phyloP scores from a whole-genome alignment of 768 basidiomycete genomes.

The Psilocybe subaeruginosa region DNA sequence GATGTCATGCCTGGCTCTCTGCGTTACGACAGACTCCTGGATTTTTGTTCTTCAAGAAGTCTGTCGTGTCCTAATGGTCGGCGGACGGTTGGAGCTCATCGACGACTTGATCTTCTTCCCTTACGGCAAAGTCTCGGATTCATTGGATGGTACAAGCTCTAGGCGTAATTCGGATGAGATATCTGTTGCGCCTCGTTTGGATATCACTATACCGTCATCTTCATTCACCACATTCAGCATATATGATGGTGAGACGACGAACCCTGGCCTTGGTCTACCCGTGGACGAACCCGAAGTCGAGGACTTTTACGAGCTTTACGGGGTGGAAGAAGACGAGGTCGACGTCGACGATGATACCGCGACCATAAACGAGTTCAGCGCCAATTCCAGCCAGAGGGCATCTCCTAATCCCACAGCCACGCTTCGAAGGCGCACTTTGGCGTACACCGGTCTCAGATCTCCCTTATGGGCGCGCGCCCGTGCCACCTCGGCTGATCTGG shows the following conservation, averaged over 20 bases:
- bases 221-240: constrained; percentile 30
- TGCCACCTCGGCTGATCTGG: constrained; percentile 47
- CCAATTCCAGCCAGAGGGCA: neutral
- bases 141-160: constrained; percentile 4
- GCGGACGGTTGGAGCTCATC: constrained; percentile 70
- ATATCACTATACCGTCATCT: constrained; percentile 28
- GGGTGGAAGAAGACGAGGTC: constrained; percentile 30
- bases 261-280: constrained; percentile 28
- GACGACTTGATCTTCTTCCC: constrained; percentile 72
- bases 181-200: constrained; percentile 23
- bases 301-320: constrained; percentile 25
- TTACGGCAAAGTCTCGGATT: constrained; percentile 36
- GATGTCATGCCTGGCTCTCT: constrained; percentile 68
- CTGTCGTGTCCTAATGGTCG: constrained; percentile 58
- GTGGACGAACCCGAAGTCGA: constrained; percentile 25
- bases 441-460: constrained; percentile 11
- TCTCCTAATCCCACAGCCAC: neutral
- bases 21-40: constrained; percentile 64
- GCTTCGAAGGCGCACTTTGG: neutral
- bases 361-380: constrained; percentile 16
- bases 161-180: constrained; percentile 2
- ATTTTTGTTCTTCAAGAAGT: constrained; percentile 60
- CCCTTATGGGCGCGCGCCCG: constrained; percentile 45
- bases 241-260: constrained; percentile 21
- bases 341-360: constrained; percentile 31